These are phyloP conservation scores for Serendipita indica DNA, from an alignment of 768 basidiomycete species.

Conservation along the genomic window DNA sequence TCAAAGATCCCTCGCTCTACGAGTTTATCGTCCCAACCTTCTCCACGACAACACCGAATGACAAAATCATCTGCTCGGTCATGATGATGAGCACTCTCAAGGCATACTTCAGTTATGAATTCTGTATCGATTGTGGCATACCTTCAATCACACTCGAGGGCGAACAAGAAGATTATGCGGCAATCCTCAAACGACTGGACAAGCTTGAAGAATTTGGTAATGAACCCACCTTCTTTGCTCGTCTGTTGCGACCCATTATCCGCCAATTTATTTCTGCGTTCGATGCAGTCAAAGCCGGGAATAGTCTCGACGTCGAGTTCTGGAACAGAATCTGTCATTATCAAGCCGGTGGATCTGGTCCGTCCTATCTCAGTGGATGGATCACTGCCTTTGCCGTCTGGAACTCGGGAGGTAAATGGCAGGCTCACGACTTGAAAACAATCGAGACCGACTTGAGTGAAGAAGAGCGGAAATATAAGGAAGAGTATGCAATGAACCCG, in stretches of 20 bases:
- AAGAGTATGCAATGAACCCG: not conserved
- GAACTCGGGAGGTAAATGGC: constrained; percentile 12
- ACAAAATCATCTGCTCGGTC: constrained; percentile 26
- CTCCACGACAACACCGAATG: constrained; percentile 30
- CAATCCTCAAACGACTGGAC: constrained; percentile 25
- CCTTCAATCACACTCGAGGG: constrained; percentile 33
- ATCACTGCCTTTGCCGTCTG: constrained; percentile 13
- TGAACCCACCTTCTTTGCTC: constrained; percentile 24
- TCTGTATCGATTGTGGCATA: constrained; percentile 26
- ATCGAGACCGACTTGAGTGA: not conserved
- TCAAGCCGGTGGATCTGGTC: not conserved
- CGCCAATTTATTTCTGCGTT: constrained; percentile 21
- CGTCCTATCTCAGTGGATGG: constrained; percentile 11
- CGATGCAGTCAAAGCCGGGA: constrained; percentile 13
- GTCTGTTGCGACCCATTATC: constrained; percentile 29
- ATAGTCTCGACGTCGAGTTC: constrained; percentile 14
- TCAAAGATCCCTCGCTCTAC: constrained; percentile 19
- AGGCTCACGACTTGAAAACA: not conserved
- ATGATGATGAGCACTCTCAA: constrained; percentile 32
- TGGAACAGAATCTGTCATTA: constrained; percentile 16
- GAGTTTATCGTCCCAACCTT: constrained; percentile 32
- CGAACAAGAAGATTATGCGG: constrained; percentile 26
- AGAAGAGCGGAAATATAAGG: not conserved
- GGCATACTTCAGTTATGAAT: constrained; percentile 25
- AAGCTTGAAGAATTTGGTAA: constrained; percentile 27